Conservation (phyloP, 169 alveolate genomes). For the Plasmodium malariae region DNA sequence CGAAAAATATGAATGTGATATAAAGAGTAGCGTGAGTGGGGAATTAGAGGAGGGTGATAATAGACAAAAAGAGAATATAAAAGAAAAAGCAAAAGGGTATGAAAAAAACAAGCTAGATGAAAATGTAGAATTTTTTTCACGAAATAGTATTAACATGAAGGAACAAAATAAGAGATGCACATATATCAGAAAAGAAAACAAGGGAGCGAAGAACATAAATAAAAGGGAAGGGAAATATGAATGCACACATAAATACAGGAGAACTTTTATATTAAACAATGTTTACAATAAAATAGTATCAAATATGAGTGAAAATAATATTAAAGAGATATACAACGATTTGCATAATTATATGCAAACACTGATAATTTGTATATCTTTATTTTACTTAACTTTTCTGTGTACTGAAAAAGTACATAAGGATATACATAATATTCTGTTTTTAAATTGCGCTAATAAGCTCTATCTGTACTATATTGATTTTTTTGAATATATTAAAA, state of each 20-base stretch:
- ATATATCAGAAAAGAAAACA: background rate
- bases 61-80: background rate
- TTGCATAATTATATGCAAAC: constrained; percentile 71
- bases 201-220: background rate
- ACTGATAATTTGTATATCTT: constrained; percentile 46
- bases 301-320: constrained; percentile 23
- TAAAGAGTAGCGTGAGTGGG: too few relatives aligned
- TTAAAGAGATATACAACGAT: constrained; percentile 40
- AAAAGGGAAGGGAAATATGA: background rate
- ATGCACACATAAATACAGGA: background rate
- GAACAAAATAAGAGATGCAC: background rate
- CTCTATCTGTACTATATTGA: constrained; percentile 40
- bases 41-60: background rate
- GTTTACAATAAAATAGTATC: constrained; percentile 46
- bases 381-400: constrained; percentile 57
- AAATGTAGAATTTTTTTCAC: background rate
- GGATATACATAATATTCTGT: constrained; percentile 31
- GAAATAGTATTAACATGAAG: background rate
- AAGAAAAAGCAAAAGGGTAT: background rate
- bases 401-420: constrained; percentile 58
- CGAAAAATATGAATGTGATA: constrained; percentile 14
- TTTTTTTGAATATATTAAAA: constrained; percentile 51
- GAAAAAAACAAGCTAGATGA: background rate
- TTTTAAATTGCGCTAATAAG: constrained; percentile 66
- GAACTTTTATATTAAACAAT: constrained; percentile 27